These are phyloP conservation scores for Trichoderma citrinoviride DNA, from an alignment of 2,329 filamentous ascomycete genomes.

Conservation along the genomic window DNA sequence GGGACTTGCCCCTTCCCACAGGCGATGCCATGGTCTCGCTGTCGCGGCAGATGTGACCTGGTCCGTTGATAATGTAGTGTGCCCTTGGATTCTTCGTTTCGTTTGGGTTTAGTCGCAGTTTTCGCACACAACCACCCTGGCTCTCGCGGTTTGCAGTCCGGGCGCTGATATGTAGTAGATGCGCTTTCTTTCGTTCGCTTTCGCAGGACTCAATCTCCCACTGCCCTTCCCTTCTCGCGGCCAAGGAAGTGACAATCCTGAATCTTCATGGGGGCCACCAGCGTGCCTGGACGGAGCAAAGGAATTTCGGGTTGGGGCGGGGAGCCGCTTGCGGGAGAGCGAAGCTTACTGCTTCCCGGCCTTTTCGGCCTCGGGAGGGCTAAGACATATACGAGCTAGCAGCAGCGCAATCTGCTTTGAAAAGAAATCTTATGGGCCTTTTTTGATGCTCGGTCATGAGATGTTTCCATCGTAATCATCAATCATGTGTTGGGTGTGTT, in stretches of 20 bases:
- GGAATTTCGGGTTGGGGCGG: background rate
- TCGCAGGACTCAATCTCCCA: too few species aligned
- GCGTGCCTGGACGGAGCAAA: background rate
- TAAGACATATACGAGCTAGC: conserved; percentile 11
- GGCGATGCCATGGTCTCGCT: conserved; percentile 6
- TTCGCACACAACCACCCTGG: background rate
- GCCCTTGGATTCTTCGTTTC: background rate
- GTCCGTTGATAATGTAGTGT: too few species aligned
- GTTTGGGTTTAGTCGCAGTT: background rate
- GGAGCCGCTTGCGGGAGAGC: conserved; percentile 9
- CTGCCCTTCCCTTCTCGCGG: background rate
- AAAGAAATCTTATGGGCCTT: too few species aligned
- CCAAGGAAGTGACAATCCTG: background rate
- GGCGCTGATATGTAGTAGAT: background rate
- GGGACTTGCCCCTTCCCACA: background rate
- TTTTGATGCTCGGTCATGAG: background rate
- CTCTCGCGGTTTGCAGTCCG: background rate
- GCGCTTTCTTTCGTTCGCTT: too few species aligned
- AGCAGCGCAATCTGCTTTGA: background rate
- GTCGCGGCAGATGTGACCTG: background rate
- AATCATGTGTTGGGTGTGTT: background rate
- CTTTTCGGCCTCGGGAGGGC: conserved; percentile 16
- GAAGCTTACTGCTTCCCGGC: conserved; percentile 12
- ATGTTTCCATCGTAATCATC: too few species aligned
- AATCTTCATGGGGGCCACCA: background rate